phyloP scores from a whole-genome alignment of 2,329 filamentous ascomycete species.

The Hymenoscyphus albidus region DNA sequence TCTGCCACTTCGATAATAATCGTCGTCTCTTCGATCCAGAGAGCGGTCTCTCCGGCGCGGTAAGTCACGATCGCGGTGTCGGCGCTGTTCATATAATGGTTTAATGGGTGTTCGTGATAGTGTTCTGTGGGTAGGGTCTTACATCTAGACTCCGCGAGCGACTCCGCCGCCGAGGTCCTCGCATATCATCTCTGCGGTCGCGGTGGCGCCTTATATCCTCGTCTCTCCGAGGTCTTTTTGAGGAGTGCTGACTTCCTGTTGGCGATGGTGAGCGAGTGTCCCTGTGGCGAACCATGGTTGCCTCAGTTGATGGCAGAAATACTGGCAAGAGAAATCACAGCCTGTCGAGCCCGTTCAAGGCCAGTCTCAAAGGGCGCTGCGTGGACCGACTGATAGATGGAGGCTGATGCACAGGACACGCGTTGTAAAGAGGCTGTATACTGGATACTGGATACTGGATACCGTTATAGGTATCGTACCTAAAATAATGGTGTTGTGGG shows the following conservation, averaged over 20 bases:
- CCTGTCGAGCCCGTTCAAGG: not conserved
- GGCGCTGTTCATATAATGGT: constrained; percentile 45
- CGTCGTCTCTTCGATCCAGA: constrained; percentile 62
- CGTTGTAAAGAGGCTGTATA: not conserved
- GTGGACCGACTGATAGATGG: not conserved
- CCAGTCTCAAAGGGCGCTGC: not conserved
- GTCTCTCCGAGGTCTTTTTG: constrained; percentile 52
- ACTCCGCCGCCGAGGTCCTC: constrained; percentile 50
- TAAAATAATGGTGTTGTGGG: no score
- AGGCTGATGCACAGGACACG: not conserved
- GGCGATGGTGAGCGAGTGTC: constrained; percentile 84
- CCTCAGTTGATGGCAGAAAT: constrained; percentile 41
- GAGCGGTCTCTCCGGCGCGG: constrained; percentile 69
- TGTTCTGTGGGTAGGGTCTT: constrained; percentile 37
- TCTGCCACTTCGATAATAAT: constrained; percentile 57
- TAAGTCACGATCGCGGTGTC: constrained; percentile 55
- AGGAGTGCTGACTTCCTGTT: constrained; percentile 78
- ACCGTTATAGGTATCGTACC: no score
- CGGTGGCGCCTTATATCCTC: constrained; percentile 46
- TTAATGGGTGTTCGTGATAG: constrained; percentile 38
- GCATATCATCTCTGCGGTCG: constrained; percentile 46
- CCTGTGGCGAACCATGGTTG: constrained; percentile 57
- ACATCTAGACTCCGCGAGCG: constrained; percentile 62
- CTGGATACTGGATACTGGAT: no score
- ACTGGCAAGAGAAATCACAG: constrained; percentile 28